These are phyloP conservation scores for Nannizziopsis arthrosporioides DNA, from an alignment of 2,329 filamentous ascomycete genomes.

Conservation along the genomic window DNA sequence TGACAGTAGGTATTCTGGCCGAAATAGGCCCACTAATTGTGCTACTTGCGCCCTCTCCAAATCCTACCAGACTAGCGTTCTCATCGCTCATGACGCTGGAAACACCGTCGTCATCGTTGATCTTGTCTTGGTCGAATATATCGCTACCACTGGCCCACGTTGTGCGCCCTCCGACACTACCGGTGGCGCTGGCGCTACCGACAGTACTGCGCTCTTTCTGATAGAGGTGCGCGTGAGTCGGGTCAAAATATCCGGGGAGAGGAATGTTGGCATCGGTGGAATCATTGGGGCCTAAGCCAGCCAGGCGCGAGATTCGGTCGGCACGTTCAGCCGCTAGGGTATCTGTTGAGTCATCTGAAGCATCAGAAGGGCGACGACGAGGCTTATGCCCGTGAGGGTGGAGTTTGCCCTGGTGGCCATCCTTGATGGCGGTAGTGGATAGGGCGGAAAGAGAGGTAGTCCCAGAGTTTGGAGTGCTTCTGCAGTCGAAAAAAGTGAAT, in stretches of 20 bases:
- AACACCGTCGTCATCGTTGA: constrained; percentile 53
- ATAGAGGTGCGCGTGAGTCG: constrained; percentile 40
- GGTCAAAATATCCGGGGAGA: constrained; percentile 7
- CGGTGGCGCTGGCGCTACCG: constrained; percentile 75
- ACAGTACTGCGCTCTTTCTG: constrained; percentile 78
- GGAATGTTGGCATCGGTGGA: neutral
- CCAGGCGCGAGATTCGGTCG: constrained; percentile 86
- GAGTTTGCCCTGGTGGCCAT: constrained; percentile 77
- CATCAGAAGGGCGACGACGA: constrained; percentile 47
- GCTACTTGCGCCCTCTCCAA: constrained; percentile 81
- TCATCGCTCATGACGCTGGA: constrained; percentile 73
- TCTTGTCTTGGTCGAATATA: constrained; percentile 52
- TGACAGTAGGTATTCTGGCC: constrained; percentile 34
- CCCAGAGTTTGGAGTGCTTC: constrained; percentile 83
- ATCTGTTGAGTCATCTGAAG: constrained; percentile 49
- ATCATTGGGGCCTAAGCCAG: constrained; percentile 50
- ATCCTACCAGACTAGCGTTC: constrained; percentile 73
- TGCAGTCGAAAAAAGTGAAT: constrained; percentile 30
- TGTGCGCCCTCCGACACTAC: constrained; percentile 54
- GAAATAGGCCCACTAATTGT: constrained; percentile 67
- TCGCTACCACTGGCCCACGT: constrained; percentile 58
- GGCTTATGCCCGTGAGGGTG: constrained; percentile 46
- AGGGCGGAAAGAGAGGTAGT: constrained; percentile 85
- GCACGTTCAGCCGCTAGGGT: constrained; percentile 85
- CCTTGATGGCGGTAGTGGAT: constrained; percentile 90